phyloP scores from a whole-genome alignment of 1,139 yeast species.

The Pichia sp. region DNA sequence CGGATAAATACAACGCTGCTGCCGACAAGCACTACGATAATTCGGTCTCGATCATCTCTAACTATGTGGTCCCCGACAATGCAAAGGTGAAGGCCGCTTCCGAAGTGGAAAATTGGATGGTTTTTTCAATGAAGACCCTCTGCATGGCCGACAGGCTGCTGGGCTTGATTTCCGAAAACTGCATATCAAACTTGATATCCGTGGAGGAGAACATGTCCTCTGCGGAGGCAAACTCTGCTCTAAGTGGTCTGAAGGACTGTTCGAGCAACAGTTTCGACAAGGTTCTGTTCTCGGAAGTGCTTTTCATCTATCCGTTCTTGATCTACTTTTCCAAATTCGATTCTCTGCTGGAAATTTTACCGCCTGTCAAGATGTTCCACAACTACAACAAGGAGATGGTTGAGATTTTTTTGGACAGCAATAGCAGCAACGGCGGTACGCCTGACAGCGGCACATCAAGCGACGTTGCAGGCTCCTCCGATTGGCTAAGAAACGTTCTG shows the following conservation, averaged over 20 bases:
- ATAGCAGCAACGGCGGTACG: background rate
- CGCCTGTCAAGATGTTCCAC: slow-evolving; percentile 37
- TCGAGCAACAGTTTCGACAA: slow-evolving; percentile 1
- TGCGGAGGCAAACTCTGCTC: background rate
- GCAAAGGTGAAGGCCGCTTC: background rate
- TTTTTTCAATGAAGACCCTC: slow-evolving; percentile 37
- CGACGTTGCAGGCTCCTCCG: slow-evolving; percentile 5
- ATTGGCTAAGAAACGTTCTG: slow-evolving; percentile 39
- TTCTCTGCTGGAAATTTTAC: slow-evolving; percentile 33
- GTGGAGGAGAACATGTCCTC: background rate
- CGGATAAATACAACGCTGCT: slow-evolving; percentile 19
- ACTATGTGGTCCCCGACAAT: background rate
- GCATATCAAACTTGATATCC: slow-evolving; percentile 9
- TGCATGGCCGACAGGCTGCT: slow-evolving; percentile 36
- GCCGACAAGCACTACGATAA: slow-evolving; percentile 31
- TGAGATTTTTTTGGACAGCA: slow-evolving; percentile 24
- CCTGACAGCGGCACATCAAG: background rate
- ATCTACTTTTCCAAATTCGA: slow-evolving; percentile 31
- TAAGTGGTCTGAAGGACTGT: slow-evolving; percentile 4
- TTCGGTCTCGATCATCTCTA: slow-evolving; percentile 16
- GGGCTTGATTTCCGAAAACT: slow-evolving; percentile 30
- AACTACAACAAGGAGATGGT: slow-evolving; percentile 33
- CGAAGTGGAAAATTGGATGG: slow-evolving; percentile 34
- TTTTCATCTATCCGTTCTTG: slow-evolving; percentile 37
- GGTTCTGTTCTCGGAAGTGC: slow-evolving; percentile 36